These are phyloP conservation scores for Chlamydomonas reinhardtii DNA, from an alignment of 163 green algal species.

Conservation along the genomic window DNA sequence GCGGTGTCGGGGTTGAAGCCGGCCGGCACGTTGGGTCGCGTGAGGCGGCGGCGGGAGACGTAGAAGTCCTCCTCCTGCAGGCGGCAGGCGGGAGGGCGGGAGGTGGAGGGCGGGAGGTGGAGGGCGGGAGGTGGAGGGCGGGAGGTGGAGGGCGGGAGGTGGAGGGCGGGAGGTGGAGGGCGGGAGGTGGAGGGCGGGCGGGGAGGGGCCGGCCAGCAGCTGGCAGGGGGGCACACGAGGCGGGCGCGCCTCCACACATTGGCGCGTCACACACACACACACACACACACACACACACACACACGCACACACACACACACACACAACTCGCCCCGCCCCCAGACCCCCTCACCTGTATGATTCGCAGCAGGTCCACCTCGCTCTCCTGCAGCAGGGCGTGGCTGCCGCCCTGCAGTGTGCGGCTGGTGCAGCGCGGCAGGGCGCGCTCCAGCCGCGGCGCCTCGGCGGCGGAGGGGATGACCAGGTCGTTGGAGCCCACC, in stretches of 20 bases:
- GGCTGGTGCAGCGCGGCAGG: conserved; percentile 67
- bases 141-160: too few species aligned
- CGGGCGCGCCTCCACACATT: too few species aligned
- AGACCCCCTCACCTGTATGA: conserved; percentile 66
- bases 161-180: too few species aligned
- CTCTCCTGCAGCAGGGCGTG: conserved; percentile 93
- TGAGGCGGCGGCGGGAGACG: conserved; percentile 48
- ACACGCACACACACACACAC: too few species aligned
- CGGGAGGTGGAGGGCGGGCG: too few species aligned
- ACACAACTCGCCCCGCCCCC: not conserved
- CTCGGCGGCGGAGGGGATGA: conserved; percentile 85
- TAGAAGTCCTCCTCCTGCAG: conserved; percentile 81
- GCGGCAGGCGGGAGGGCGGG: not conserved
- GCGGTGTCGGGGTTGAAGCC: not conserved
- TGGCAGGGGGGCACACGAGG: too few species aligned
- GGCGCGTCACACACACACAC: too few species aligned
- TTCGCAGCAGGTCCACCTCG: conserved; percentile 78
- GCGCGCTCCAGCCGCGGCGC: conserved; percentile 68
- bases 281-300: too few species aligned
- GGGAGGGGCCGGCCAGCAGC: too few species aligned
- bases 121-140: not conserved
- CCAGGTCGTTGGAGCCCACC: conserved; percentile 72
- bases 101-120: not conserved
- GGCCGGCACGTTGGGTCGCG: not conserved
- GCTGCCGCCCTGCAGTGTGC: conserved; percentile 68